phyloP scores from a whole-genome alignment of 2,329 filamentous ascomycete genomes.

The Diaporthe velutina region DNA sequence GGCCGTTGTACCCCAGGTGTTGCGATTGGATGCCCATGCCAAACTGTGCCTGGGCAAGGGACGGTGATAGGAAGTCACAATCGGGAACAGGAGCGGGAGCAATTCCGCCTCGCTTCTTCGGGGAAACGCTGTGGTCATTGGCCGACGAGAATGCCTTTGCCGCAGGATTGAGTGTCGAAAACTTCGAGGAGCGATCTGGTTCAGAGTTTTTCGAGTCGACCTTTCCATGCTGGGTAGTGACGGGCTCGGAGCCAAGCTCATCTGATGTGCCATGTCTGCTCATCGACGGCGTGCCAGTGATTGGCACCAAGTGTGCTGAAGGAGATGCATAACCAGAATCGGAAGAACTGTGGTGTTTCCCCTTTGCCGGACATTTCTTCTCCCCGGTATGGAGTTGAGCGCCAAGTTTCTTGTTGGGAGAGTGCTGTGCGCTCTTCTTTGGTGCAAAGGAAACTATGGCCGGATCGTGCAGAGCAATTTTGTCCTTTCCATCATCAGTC shows the following conservation, averaged over 20 bases:
- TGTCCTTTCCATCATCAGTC: not conserved
- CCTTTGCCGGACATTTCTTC: not conserved
- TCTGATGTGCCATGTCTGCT: not conserved
- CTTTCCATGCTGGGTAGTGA: not conserved
- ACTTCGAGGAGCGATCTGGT: constrained; percentile 20
- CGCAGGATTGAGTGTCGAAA: constrained; percentile 35
- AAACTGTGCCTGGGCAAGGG: not conserved
- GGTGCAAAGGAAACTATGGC: constrained; percentile 23
- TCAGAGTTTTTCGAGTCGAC: constrained; percentile 1
- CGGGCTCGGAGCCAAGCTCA: not conserved
- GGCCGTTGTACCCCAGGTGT: not conserved
- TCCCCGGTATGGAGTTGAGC: not conserved
- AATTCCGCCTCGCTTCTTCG: not conserved
- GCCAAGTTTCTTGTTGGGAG: not conserved
- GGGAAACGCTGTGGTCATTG: not conserved
- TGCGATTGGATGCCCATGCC: not conserved
- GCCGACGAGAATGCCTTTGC: constrained; percentile 35
- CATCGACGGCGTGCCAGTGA: constrained; percentile 21
- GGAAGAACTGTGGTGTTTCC: not conserved
- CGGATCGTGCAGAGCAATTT: constrained; percentile 2
- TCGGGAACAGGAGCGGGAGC: not conserved
- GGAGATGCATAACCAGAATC: constrained; percentile 37
- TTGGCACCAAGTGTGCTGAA: constrained; percentile 15
- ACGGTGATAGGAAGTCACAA: not conserved
- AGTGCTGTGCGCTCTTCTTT: not conserved